Evolutionary conservation across 768 basidiomycete genomes (phyloP).

Genomic region (Leccinum fibrillosum): DNA sequence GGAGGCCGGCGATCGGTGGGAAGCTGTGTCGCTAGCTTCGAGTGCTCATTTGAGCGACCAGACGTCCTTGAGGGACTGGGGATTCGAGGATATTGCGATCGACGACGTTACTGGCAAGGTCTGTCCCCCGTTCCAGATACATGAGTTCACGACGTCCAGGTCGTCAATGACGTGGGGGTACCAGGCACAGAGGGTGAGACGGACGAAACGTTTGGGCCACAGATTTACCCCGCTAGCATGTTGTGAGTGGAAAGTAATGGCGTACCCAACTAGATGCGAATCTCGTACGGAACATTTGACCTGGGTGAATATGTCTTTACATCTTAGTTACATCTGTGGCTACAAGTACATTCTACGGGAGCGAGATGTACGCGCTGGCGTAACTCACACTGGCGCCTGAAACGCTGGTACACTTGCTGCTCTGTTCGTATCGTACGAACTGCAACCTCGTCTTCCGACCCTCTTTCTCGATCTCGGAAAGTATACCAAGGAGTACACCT

Average conservation of each 20-base stretch:
- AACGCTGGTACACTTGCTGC: constrained; percentile 64
- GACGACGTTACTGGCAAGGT: constrained; percentile 53
- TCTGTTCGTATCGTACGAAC: constrained; percentile 95
- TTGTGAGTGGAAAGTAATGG: constrained; percentile 5
- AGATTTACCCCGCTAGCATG: constrained; percentile 28
- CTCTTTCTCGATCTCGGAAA: constrained; percentile 53
- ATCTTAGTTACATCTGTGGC: not conserved
- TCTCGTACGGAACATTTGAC: not conserved
- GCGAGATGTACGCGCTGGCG: constrained; percentile 80
- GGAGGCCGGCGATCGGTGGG: constrained; percentile 39
- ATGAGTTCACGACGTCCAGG: constrained; percentile 36
- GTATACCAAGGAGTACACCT: constrained; percentile 81
- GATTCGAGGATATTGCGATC: constrained; percentile 69
- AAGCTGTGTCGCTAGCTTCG: constrained; percentile 46
- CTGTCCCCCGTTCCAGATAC: constrained; percentile 12
- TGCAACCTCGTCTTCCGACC: constrained; percentile 41
- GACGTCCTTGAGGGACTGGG: constrained; percentile 70
- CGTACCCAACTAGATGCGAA: not conserved
- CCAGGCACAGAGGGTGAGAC: constrained; percentile 61
- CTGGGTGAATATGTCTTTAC: not conserved
- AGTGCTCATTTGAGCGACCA: constrained; percentile 53
- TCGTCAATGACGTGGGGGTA: constrained; percentile 66
- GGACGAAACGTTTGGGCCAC: constrained; percentile 57
- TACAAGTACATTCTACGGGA: constrained; percentile 30
- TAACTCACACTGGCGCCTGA: constrained; percentile 94